phyloP scores from a whole-genome alignment of 1,284 basidiomycete genomes.

The Ceratorhiza oryzae-sativae region DNA sequence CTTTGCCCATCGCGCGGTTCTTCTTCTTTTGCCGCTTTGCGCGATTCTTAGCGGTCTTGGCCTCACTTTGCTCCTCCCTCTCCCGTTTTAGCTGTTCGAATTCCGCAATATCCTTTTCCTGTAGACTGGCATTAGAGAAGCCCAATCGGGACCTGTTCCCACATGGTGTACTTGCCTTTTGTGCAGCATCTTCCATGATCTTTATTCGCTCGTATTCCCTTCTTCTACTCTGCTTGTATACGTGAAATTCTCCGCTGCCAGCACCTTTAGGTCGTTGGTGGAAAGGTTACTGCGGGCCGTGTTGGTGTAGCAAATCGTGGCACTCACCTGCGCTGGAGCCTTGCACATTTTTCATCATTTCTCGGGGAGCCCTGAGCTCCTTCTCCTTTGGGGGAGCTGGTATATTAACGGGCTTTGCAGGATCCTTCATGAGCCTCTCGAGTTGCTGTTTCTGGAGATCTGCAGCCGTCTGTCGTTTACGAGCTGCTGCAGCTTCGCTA shows the following conservation, averaged over 20 bases:
- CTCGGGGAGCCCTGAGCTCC: constrained; percentile 76
- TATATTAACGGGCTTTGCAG: constrained; percentile 77
- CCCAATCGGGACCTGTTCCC: background rate
- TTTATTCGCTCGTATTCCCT: constrained; percentile 95
- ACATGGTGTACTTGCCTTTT: constrained; percentile 66
- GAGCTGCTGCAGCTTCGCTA: constrained; percentile 52
- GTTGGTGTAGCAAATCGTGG: background rate
- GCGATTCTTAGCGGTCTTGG: constrained; percentile 92
- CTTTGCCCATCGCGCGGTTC: constrained; percentile 62
- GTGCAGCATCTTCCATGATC: constrained; percentile 83
- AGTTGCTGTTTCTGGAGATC: constrained; percentile 81
- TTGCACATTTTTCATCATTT: constrained; percentile 98
- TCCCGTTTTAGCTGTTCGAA: constrained; percentile 72
- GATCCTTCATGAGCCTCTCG: constrained; percentile 86
- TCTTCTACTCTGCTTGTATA: constrained; percentile 94
- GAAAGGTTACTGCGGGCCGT: background rate
- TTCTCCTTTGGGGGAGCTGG: constrained; percentile 80
- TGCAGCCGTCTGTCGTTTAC: constrained; percentile 57
- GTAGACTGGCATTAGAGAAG: constrained; percentile 20
- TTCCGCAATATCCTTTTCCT: constrained; percentile 72
- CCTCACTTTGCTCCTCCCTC: constrained; percentile 70
- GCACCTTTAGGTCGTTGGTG: constrained; percentile 56
- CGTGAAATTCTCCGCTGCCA: constrained; percentile 96
- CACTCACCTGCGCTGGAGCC: constrained; percentile 79
- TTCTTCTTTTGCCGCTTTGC: constrained; percentile 92